Evolutionary conservation across 2,329 filamentous ascomycete species (phyloP).

Genomic region (Trichoderma koningiopsis): DNA sequence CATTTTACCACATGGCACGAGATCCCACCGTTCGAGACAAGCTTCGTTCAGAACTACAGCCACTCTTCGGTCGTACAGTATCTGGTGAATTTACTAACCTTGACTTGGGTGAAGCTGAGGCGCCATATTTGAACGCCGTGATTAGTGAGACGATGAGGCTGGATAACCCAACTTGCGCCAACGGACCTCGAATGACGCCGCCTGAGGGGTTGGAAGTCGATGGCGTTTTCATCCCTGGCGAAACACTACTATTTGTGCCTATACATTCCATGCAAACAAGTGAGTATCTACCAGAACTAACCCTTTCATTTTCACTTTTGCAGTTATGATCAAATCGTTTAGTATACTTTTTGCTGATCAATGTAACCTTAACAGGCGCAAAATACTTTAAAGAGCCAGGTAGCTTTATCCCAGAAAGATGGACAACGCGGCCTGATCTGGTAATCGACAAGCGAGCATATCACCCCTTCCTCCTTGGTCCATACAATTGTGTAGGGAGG

Average conservation of each 20-base stretch:
- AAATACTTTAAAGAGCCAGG: conserved; percentile 25
- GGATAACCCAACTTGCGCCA: conserved; percentile 35
- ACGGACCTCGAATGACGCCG: conserved; percentile 33
- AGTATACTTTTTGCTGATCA: neutral
- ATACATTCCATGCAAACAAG: conserved; percentile 4
- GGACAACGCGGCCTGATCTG: conserved; percentile 30
- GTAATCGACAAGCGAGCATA: conserved; percentile 30
- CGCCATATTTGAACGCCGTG: conserved; percentile 32
- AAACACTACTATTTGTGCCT: conserved; percentile 19
- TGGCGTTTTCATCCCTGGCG: conserved; percentile 34
- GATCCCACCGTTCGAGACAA: conserved; percentile 22
- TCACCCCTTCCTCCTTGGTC: conserved; percentile 21
- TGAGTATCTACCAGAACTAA: neutral
- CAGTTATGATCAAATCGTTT: no score
- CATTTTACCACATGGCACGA: neutral
- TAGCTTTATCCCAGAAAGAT: conserved; percentile 33
- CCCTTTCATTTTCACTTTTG: neutral
- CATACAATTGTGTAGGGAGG: conserved; percentile 25
- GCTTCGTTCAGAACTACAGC: conserved; percentile 26
- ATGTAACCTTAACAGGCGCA: conserved; percentile 35
- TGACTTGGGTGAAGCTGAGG: conserved; percentile 28
- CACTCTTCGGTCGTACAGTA: conserved; percentile 26
- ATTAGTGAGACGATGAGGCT: conserved; percentile 38
- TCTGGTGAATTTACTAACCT: conserved; percentile 28
- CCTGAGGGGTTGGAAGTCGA: conserved; percentile 34